A percentile compares a stretch with the other conserved stretches of the same genome.
phyloP scores from a whole-genome alignment of 306 rosid species.

The Rosa chinensis region DNA sequence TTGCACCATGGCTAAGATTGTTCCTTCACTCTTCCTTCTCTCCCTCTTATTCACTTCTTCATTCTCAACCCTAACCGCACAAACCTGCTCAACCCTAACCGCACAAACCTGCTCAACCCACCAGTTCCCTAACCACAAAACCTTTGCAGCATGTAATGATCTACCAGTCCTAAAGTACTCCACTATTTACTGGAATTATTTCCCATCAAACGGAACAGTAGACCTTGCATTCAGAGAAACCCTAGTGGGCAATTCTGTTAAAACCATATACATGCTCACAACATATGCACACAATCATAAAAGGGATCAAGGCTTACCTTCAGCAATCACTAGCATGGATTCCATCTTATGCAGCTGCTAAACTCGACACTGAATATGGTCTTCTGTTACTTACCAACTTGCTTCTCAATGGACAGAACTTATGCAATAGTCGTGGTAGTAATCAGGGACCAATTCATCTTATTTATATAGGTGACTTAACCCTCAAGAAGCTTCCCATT shows the following conservation, averaged over 20 bases:
- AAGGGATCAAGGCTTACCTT: no score
- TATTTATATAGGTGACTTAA: no score
- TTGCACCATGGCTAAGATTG: not conserved
- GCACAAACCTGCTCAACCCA: not conserved
- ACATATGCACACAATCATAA: no score
- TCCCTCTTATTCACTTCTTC: not conserved
- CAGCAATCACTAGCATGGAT: no score
- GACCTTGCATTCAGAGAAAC: slow-evolving; percentile 36
- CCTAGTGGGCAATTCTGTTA: not conserved
- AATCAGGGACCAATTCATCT: no score
- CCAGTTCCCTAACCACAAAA: not conserved
- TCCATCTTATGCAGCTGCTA: no score
- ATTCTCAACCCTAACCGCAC: not conserved
- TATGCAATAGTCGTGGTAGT: no score
- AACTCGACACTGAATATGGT: no score
- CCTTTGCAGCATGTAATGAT: slow-evolving; percentile 26
- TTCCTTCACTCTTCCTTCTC: not conserved
- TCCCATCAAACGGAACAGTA: not conserved
- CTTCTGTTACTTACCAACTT: no score
- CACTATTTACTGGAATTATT: slow-evolving; percentile 34
- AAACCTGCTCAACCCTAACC: not conserved
- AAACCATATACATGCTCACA: no score
- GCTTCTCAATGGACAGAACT: no score
- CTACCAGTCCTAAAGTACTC: slow-evolving; percentile 29
- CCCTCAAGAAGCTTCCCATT: no score